A percentile compares a stretch with the other conserved stretches of the same genome.
Evolutionary conservation across 345 rosid genomes (phyloP).

Genomic region (Citropsis articulata): DNA sequence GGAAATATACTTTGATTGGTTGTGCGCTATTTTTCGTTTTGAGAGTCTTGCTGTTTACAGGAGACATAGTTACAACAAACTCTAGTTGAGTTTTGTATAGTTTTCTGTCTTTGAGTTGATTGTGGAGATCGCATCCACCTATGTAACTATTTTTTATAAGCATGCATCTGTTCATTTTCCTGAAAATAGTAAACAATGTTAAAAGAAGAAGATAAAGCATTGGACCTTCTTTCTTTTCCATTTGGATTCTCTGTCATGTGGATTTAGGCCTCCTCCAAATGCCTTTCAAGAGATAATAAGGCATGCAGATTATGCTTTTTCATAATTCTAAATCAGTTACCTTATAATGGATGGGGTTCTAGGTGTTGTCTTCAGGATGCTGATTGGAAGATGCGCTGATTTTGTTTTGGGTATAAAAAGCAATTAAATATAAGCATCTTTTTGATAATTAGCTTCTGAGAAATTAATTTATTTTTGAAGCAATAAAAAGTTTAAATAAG

Average conservation of each 20-base stretch:
- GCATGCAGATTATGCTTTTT: neutral
- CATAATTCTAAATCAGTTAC: neutral
- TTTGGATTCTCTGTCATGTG: neutral
- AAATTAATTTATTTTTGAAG: slow-evolving; percentile 8
- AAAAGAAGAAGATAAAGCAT: neutral
- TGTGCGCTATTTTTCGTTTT: neutral
- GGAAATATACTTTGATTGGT: neutral
- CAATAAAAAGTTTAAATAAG: slow-evolving; percentile 12
- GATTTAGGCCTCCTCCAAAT: neutral
- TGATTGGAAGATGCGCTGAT: neutral
- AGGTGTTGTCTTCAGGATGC: neutral
- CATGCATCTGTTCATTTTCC: neutral
- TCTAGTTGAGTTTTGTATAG: neutral
- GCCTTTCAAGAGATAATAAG: neutral
- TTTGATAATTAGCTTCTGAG: neutral
- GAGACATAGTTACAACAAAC: neutral
- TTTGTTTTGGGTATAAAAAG: neutral
- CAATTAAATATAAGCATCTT: neutral
- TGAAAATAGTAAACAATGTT: neutral
- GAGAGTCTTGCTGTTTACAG: neutral
- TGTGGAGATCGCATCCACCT: neutral
- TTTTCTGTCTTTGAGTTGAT: neutral
- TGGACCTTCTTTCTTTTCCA: neutral
- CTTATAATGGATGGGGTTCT: neutral
- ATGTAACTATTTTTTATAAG: neutral